Conservation (phyloP, 78 protist species). For the Dictyostelium discoideum region dicty_2.7 NC_007088.5:4038501-4039000, state of each 20-base stretch:
- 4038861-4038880: conserved; percentile 77
- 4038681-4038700: no score
- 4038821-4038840: conserved; percentile 73
- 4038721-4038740: no score
- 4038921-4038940: conserved; percentile 78
- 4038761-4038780: not conserved
- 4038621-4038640: conserved; percentile 80
- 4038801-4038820: conserved; percentile 54
- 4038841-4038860: conserved; percentile 69
- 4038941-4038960: conserved; percentile 58
- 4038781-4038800: not conserved
- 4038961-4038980: conserved; percentile 81
- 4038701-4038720: no score
- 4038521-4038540: conserved; percentile 36
- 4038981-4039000: conserved; percentile 77
- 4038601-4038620: conserved; percentile 73
- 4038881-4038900: conserved; percentile 73
- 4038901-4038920: conserved; percentile 75
- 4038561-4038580: conserved; percentile 62
- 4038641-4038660: conserved; percentile 63
- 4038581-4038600: conserved; percentile 68
- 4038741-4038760: no score
- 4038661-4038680: no score
- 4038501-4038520: not conserved
- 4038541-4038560: conserved; percentile 49